Conservation (phyloP, 306 rosid genomes). For the Fragaria ananassa region DNA sequence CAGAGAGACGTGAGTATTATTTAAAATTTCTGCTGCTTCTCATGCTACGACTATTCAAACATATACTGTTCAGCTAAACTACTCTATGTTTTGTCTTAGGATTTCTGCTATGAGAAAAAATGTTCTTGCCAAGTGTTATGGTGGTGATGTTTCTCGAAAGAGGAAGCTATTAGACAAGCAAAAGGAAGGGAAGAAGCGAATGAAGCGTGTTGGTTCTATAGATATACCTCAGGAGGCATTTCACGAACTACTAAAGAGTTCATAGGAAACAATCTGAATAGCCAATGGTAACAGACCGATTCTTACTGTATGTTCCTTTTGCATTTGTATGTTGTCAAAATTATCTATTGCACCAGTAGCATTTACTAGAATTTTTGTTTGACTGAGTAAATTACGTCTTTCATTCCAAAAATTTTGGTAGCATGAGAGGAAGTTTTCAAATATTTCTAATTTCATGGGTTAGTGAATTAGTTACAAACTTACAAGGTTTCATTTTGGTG, state of each 20-base stretch:
- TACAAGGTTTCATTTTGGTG: background rate
- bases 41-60: conserved; percentile 8
- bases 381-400: background rate
- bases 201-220: conserved; percentile 92
- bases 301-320: background rate
- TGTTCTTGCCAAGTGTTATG: conserved; percentile 92
- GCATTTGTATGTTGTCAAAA: background rate
- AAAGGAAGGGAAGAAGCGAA: conserved; percentile 96
- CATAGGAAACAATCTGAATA: conserved; percentile 34
- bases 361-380: background rate
- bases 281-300: background rate
- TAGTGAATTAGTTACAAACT: background rate
- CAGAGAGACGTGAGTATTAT: conserved; percentile 74
- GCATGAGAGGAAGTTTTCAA: background rate
- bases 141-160: conserved; percentile 86
- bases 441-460: background rate
- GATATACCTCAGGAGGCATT: conserved; percentile 98
- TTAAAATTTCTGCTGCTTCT: conserved; percentile 5
- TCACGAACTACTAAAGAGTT: conserved; percentile 79
- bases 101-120: conserved; percentile 85
- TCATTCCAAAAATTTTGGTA: background rate
- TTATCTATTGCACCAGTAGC: background rate
- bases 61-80: conserved; percentile 16
- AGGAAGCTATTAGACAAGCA: conserved; percentile 92
- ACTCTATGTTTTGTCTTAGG: conserved; percentile 39